These are phyloP conservation scores for Rosa persica DNA, from an alignment of 306 rosid species.

Conservation along the genomic window DNA sequence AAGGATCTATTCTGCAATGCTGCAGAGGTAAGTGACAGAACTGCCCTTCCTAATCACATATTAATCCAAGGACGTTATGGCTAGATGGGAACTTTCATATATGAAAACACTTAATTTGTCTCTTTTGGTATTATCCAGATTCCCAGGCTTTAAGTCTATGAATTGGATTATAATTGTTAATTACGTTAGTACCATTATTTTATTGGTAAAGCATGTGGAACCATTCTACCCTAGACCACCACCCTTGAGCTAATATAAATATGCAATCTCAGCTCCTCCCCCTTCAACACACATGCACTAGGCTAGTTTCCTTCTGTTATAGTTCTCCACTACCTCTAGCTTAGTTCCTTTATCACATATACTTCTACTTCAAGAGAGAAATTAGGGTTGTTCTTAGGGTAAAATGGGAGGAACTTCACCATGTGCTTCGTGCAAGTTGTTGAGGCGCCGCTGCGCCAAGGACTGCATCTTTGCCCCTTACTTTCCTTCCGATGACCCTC, in stretches of 20 bases:
- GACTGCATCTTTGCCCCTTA: slow-evolving; percentile 80
- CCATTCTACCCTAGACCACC: slow-evolving; percentile 37
- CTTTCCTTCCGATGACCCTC: slow-evolving; percentile 73
- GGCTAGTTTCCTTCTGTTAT: slow-evolving; percentile 11
- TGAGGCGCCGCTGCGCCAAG: slow-evolving; percentile 80
- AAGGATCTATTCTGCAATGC: slow-evolving; percentile 4
- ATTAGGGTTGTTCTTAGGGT: not conserved
- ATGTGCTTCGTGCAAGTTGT: slow-evolving; percentile 78
- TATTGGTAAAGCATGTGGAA: slow-evolving; percentile 49
- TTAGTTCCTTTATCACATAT: not conserved
- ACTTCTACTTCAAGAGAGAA: slow-evolving; percentile 7
- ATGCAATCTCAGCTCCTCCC: slow-evolving; percentile 26
- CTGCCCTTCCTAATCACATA: slow-evolving; percentile 21
- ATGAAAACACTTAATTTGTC: slow-evolving; percentile 6
- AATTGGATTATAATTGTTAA: slow-evolving; percentile 9
- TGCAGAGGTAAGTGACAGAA: slow-evolving; percentile 26
- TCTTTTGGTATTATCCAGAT: slow-evolving; percentile 28
- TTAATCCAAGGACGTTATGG: not conserved
- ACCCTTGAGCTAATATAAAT: slow-evolving; percentile 50
- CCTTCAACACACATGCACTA: slow-evolving; percentile 26
- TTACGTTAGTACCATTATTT: slow-evolving; percentile 26
- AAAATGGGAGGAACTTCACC: slow-evolving; percentile 68
- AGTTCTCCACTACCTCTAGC: not conserved
- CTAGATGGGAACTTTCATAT: slow-evolving; percentile 31
- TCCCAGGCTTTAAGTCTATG: slow-evolving; percentile 18